phyloP scores from a whole-genome alignment of 2,329 filamentous ascomycete species.

The Catunica adiposa region DNA sequence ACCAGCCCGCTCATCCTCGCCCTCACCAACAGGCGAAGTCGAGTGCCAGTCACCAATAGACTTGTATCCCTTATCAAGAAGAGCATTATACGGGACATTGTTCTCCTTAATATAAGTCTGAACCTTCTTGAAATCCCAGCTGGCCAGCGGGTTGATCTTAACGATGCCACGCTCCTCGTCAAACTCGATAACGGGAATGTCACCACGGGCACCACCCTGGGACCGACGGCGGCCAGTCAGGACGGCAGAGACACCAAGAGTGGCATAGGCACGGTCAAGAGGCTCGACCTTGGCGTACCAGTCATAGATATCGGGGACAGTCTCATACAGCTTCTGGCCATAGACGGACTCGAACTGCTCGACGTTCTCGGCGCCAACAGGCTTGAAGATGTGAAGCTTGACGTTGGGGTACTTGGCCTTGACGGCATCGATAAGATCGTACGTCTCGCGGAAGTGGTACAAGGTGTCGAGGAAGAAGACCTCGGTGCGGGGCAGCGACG shows the following conservation, averaged over 20 bases:
- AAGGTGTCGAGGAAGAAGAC: constrained; percentile 72
- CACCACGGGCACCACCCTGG: constrained; percentile 82
- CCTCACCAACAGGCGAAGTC: constrained; percentile 72
- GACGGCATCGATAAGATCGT: constrained; percentile 57
- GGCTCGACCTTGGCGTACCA: constrained; percentile 97
- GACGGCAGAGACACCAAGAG: constrained; percentile 76
- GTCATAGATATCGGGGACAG: constrained; percentile 79
- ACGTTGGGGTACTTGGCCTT: constrained; percentile 60
- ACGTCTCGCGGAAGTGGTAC: constrained; percentile 67
- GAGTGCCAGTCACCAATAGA: constrained; percentile 97
- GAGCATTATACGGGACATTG: constrained; percentile 80
- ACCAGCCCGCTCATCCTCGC: constrained; percentile 89
- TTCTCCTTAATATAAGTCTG: constrained; percentile 73
- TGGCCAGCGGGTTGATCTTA: constrained; percentile 94
- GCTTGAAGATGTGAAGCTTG: constrained; percentile 79
- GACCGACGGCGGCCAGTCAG: constrained; percentile 82
- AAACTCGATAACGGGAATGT: constrained; percentile 80
- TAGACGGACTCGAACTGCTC: constrained; percentile 69
- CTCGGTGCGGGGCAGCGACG: constrained; percentile 42
- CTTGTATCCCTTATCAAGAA: constrained; percentile 92
- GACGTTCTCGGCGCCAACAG: constrained; percentile 53
- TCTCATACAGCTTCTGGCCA: constrained; percentile 71
- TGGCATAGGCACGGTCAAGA: constrained; percentile 73
- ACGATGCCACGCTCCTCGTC: constrained; percentile 75
- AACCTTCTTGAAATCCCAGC: constrained; percentile 85